A percentile compares a stretch with the other conserved stretches of the same genome.
Evolutionary conservation across 2,329 filamentous ascomycete species (phyloP).

Genomic region (Aspergillus ustus): DNA sequence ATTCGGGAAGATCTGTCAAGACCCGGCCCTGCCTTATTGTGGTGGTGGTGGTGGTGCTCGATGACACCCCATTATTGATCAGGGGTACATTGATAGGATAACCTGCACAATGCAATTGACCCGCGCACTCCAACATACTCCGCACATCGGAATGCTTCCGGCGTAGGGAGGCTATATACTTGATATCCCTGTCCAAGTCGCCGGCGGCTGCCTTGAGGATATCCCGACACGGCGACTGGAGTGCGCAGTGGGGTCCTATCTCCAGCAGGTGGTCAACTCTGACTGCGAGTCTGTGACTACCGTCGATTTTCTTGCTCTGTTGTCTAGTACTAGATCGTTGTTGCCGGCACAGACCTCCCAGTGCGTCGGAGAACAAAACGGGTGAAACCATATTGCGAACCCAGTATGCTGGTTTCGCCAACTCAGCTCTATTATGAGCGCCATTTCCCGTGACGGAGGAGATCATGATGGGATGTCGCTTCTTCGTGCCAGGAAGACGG

Average conservation of each 20-base stretch:
- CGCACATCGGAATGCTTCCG: not conserved
- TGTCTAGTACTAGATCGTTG: no score
- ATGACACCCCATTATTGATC: not conserved
- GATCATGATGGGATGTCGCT: not conserved
- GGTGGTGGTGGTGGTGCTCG: no score
- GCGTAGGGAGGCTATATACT: not conserved
- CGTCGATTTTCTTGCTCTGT: not conserved
- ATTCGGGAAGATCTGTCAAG: constrained; percentile 14
- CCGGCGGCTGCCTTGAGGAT: not conserved
- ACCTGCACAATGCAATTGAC: not conserved
- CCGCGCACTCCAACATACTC: not conserved
- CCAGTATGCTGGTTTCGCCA: not conserved
- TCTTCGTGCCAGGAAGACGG: not conserved
- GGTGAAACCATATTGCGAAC: not conserved
- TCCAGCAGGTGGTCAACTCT: not conserved
- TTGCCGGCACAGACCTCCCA: not conserved
- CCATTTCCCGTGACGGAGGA: not conserved
- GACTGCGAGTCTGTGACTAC: not conserved
- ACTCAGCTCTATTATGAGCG: not conserved
- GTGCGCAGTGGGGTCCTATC: not conserved
- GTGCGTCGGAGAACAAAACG: not conserved
- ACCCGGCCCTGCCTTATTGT: not conserved
- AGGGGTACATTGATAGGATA: not conserved
- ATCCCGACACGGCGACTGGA: not conserved
- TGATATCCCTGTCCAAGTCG: not conserved